Evolutionary conservation across 1,284 basidiomycete genomes (phyloP).

Genomic region (Cutaneotrichosporon spelunceum): DNA sequence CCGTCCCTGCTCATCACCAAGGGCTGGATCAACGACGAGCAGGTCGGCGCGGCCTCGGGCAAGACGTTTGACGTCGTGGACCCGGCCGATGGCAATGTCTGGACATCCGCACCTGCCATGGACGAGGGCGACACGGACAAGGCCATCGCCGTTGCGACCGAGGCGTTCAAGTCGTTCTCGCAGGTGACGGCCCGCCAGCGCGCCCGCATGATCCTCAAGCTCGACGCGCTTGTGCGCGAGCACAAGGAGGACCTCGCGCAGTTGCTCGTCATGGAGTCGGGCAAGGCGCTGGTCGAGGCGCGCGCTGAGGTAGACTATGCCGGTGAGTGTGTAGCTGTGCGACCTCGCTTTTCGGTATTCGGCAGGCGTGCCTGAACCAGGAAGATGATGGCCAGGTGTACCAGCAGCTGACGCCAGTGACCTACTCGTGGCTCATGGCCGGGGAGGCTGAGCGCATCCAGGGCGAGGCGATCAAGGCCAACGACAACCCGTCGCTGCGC

Average conservation of each 20-base stretch:
- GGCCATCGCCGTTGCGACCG: slow-evolving; percentile 22
- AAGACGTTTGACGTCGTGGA: slow-evolving; percentile 22
- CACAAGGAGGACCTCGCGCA: slow-evolving; percentile 29
- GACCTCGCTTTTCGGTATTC: neutral
- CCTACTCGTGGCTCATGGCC: slow-evolving; percentile 30
- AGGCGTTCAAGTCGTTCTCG: slow-evolving; percentile 21
- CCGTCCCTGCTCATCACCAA: slow-evolving; percentile 17
- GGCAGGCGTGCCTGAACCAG: neutral
- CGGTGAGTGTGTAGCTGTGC: slow-evolving; percentile 10
- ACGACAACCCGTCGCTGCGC: slow-evolving; percentile 22
- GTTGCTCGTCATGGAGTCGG: slow-evolving; percentile 61
- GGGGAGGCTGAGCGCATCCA: slow-evolving; percentile 71
- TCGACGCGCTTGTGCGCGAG: slow-evolving; percentile 25
- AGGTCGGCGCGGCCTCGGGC: slow-evolving; percentile 8
- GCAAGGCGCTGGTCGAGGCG: slow-evolving; percentile 74
- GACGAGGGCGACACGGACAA: slow-evolving; percentile 24
- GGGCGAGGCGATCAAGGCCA: slow-evolving; percentile 59
- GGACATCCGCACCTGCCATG: slow-evolving; percentile 19
- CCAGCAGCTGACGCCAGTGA: slow-evolving; percentile 9
- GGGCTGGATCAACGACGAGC: slow-evolving; percentile 24
- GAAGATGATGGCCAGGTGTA: neutral
- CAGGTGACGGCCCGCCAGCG: slow-evolving; percentile 20
- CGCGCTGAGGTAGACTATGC: slow-evolving; percentile 70
- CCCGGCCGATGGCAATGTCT: slow-evolving; percentile 22
- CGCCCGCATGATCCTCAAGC: slow-evolving; percentile 24